Evolutionary conservation across 176 grass and related monocot species (phyloP), one percentile per base, ranked within the genome.

Genomic region (Raddia guianensis): DNA sequence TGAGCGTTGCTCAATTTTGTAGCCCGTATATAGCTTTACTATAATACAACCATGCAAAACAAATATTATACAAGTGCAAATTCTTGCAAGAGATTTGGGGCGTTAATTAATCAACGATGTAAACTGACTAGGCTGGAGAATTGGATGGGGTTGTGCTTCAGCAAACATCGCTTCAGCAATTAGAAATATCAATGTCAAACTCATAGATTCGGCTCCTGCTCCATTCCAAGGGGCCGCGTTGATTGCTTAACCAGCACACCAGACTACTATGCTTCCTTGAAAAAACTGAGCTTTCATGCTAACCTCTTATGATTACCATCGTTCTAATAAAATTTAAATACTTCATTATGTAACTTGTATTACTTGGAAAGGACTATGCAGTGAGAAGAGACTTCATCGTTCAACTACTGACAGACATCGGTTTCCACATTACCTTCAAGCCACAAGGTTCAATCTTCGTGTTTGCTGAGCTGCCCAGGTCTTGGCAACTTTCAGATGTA

Each of bases 141-240:
- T 98, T 42, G 95, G 95, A 11, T 98, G 92, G 95, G 91, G 92
- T 63, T 92, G 87, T 91, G 90, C 95, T 55, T 70, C 92, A 45
- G 70, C 80, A 33, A 83, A 16, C 60, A 89, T 98, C 14, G 90
- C 95, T 46, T 90, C 83, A 43, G 92, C 90, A 37, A 94, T 98
- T 83, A 85, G 92, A 89, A 94, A 94, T 73, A 92, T 98, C 32
- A 92, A 98, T 72, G 19, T 92, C 55, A 94, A 92, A 59, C 63
- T 98, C 62, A 94, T 90, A 32, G 95, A 98, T 89, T 98, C 95
- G 77, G 95, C 95, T 74, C 90, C 95, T 89, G 88, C 95, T 16
- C 95, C 95, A 60, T 98, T 98, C 88, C 95, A 98, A 86, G 91
- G 94, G 91, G 92, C 95, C 64, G 95, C 95, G 1, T 76, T 98